Evolutionary conservation across 768 basidiomycete species (phyloP), one percentile per base, ranked within the genome.

Genomic region (Gloeopeniophorella convolvens): DNA sequence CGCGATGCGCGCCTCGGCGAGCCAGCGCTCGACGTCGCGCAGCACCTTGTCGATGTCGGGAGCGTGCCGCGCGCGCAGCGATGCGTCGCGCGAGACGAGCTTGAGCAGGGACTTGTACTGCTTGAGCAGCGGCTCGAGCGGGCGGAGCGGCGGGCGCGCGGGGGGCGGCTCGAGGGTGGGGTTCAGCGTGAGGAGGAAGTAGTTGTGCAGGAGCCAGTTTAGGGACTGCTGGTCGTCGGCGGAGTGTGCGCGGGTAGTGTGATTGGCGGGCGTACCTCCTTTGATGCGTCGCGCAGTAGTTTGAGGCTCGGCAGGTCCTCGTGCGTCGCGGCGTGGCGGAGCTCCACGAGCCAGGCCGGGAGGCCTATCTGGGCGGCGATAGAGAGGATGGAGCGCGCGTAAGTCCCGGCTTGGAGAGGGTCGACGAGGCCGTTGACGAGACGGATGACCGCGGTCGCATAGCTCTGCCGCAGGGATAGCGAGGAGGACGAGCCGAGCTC

Each of bases 351-450:
- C 84, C 88, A 93, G 0, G 75, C 68, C 0, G 96, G 95, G 1
- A 99, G 71, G 0, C 85, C 85, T 10, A 99, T 76, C 60, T 94
- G 89, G 3, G 75, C 71, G 1, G 95, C 92, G 54, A 99, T 88
- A 33, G 85, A 80, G 0, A 87, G 80, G 58, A 98, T 97, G 2
- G 96, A 85, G 18, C 93, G 76, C 3, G 96, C 95, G 62, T 88
- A 98, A 16, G 79, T 77, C 6, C 93, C 90, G 9, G 80, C 75
- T 62, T 99, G 96, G 10, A 96, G 72, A 12, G 94, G 92, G 61
- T 99, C 96, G 6, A 97, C 95, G 31, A 98, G 75, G 1, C 92
- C 89, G 60, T 98, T 99, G 57, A 98, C 89, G 57, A 98, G 79
- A 27, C 95, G 74, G 51, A 94, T 85, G 51, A 96, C 71, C 1